Evolutionary conservation across 192 early-diverging fungal species (phyloP), one percentile per base, ranked within the genome.

Genomic region (Umbelopsis sp.): DNA sequence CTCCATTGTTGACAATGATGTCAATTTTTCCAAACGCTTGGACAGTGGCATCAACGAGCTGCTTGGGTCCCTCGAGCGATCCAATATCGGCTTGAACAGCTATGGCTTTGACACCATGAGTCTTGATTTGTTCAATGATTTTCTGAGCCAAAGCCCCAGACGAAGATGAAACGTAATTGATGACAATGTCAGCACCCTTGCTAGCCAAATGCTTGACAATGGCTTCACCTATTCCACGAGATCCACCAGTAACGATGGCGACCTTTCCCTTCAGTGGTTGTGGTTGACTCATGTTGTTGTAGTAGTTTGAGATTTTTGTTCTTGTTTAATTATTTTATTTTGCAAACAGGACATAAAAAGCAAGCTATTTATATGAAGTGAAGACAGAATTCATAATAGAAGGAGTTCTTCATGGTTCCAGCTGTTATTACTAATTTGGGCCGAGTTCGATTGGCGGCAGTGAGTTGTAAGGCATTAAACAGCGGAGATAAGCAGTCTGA

Each of bases 1-100:
- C 81, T 4, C 78, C 81, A 49, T 80, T 80, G 68, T 82, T 82
- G 13, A 82, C 70, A 25, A 82, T 58, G 12, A 82, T 70, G 27
- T 82, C 75, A 20, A 82, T 68, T 2, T 47, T 68, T 4, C 72
- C 81, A 48, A 75, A 82, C 10, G 55, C 67, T 1, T 46, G 22
- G 7, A 52, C 16, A 16, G 66, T 72, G 4, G 71, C 52, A 15
- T 49, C 20, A 41, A 82, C 67, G 30, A 69, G 35, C 37, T 52
- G 35, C 25, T 69, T 37, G 0, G 47, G 8, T 12, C 45, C 75
- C 9, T 47, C 46, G 15, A 71, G n/a, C 5, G 20, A 16, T n/a
- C 35, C 27, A 0, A 69, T 41, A 46, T 69, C 27, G 18, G 67
- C 67, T 27, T 69, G 67, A 15, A 69, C 67, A 25, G 67, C 4